Conservation (phyloP, 1,284 basidiomycete species). For the Amylostereum areolatum region DNA sequence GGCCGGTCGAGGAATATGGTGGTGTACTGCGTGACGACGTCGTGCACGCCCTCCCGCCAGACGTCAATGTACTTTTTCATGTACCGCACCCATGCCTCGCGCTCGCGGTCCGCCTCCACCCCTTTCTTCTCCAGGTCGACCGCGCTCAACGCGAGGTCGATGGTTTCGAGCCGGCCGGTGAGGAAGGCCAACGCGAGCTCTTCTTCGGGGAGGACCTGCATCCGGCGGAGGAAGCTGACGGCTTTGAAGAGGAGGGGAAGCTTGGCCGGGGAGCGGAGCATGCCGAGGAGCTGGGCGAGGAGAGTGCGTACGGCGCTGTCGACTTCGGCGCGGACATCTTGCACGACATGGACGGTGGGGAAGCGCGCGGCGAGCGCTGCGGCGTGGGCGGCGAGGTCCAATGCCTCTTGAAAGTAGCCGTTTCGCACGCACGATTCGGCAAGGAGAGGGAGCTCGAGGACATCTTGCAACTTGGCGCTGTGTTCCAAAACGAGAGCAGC, state of each 20-base stretch:
- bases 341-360: constrained; percentile 35
- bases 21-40: constrained; percentile 84
- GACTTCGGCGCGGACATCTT: constrained; percentile 66
- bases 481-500: constrained; percentile 82
- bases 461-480: constrained; percentile 85
- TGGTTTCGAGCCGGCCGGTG: constrained; percentile 51
- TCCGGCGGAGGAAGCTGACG: constrained; percentile 77
- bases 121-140: constrained; percentile 36
- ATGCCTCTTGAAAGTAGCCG: constrained; percentile 86
- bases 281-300: constrained; percentile 71
- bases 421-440: constrained; percentile 91
- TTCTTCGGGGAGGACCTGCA: constrained; percentile 58
- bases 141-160: constrained; percentile 36
- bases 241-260: constrained; percentile 87
- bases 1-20: constrained; percentile 81
- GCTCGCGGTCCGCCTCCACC: constrained; percentile 40
- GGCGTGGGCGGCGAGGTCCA: constrained; percentile 74
- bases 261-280: constrained; percentile 81
- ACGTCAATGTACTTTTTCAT: constrained; percentile 85
- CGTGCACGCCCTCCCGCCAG: constrained; percentile 90
- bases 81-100: constrained; percentile 70
- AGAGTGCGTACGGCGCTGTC: constrained; percentile 70
- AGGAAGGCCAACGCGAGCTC: constrained; percentile 68
- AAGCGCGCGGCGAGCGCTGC: constrained; percentile 36
- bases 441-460: constrained; percentile 84